Evolutionary conservation across 2,329 filamentous ascomycete genomes (phyloP).

Genomic region (Nigrospora oryzae): DNA sequence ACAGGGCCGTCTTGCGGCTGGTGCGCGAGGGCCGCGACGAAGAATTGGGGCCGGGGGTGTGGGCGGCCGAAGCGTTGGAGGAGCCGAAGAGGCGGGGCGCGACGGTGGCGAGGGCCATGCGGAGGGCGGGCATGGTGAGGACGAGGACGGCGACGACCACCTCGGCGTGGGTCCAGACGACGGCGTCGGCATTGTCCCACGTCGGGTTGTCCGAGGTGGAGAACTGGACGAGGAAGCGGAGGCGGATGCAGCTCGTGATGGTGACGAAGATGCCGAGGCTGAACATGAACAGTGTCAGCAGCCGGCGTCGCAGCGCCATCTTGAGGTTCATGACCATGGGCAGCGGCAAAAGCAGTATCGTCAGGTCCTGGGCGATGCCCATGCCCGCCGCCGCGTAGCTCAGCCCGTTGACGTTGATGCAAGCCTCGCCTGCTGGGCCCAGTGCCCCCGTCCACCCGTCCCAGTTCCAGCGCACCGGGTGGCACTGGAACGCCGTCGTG

Average conservation of each 20-base stretch:
- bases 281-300: slow-evolving; percentile 7
- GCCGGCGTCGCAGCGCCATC: slow-evolving; percentile 2
- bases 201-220: slow-evolving; percentile 4
- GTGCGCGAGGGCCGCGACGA: too few relatives aligned
- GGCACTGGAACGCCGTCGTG: slow-evolving; percentile 5
- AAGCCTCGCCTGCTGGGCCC: not conserved
- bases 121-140: slow-evolving; percentile 4
- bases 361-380: slow-evolving; percentile 6
- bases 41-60: too few relatives aligned
- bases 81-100: slow-evolving; percentile 1
- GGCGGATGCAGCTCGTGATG: slow-evolving; percentile 4
- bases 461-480: slow-evolving; percentile 6
- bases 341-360: slow-evolving; percentile 6
- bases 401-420: slow-evolving; percentile 4
- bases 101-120: not conserved
- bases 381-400: slow-evolving; percentile 1
- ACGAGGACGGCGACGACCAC: slow-evolving; percentile 4
- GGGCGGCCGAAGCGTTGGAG: too few relatives aligned
- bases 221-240: slow-evolving; percentile 4
- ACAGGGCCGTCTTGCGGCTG: too few relatives aligned
- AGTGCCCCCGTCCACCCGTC: slow-evolving; percentile 6
- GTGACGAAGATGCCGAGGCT: slow-evolving; percentile 5
- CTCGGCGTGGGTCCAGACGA: slow-evolving; percentile 6
- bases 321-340: slow-evolving; percentile 3
- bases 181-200: slow-evolving; percentile 3